Percentiles rank a stretch among this genome's conserved stretches.
These are phyloP conservation scores for Croton setiger DNA, from an alignment of 441 rosid genomes.

Conservation along the genomic window DNA sequence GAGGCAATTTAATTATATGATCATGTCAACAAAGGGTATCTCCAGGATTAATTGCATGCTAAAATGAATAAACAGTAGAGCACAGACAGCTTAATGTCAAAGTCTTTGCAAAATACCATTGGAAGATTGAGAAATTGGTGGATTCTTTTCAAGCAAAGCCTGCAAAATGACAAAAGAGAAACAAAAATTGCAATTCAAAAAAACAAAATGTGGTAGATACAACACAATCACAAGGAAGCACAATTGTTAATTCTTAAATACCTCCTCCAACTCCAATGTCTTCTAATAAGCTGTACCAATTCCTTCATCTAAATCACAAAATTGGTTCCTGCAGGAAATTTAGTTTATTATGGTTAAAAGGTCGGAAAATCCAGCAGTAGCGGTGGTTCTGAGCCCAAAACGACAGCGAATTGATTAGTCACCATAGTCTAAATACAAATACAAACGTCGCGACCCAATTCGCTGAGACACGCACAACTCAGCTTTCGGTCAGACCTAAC, in stretches of 20 bases:
- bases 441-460: background rate
- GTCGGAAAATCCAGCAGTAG: background rate
- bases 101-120: constrained; percentile 44
- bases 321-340: constrained; percentile 53
- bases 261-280: constrained; percentile 80
- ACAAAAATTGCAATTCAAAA: background rate
- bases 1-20: no score
- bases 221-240: background rate
- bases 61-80: background rate
- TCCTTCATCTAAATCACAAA: constrained; percentile 46
- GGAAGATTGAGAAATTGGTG: constrained; percentile 50
- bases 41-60: background rate
- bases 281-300: constrained; percentile 64
- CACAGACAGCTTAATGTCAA: background rate
- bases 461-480: background rate
- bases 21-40: no score
- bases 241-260: constrained; percentile 26
- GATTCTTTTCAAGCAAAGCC: constrained; percentile 88
- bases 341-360: background rate
- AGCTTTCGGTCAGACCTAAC: background rate
- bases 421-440: background rate
- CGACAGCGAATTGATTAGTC: no score
- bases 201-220: background rate
- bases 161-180: constrained; percentile 23
- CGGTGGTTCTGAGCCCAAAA: no score